Conservation (phyloP, 139 green algal species). For the Coelastrella sp. region DNA sequence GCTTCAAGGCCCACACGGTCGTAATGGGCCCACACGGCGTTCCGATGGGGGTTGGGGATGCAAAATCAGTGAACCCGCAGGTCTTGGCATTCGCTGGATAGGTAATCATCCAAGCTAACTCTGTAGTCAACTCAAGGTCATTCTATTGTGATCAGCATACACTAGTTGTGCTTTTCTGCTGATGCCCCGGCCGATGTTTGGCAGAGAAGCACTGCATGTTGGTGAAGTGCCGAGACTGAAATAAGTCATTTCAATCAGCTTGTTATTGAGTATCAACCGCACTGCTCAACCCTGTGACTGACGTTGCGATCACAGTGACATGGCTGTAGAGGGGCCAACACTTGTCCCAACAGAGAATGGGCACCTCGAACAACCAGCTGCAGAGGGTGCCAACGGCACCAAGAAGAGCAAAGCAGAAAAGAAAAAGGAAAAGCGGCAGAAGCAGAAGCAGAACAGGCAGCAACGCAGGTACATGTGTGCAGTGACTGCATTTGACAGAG, state of each 20-base stretch:
- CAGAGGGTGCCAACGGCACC: not conserved
- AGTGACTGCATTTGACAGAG: not conserved
- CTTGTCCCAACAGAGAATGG: constrained; percentile 31
- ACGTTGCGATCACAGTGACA: not conserved
- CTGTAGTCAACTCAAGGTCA: not conserved
- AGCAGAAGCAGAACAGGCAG: constrained; percentile 65
- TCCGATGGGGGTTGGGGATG: no score
- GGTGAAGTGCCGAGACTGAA: no score
- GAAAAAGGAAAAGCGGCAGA: constrained; percentile 57
- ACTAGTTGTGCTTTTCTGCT: no score
- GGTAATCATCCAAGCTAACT: not conserved
- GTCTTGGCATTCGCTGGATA: not conserved
- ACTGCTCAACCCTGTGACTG: not conserved
- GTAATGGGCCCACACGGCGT: no score
- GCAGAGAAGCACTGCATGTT: no score
- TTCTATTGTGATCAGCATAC: no score
- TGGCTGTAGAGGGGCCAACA: not conserved
- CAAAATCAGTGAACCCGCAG: not conserved
- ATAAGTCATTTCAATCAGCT: not conserved
- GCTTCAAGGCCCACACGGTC: no score
- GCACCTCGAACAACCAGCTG: constrained; percentile 17
- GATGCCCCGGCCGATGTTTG: no score
- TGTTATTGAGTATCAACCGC: not conserved
- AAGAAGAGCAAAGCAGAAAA: constrained; percentile 69
- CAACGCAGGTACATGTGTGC: constrained; percentile 47